phyloP scores from a whole-genome alignment of 257 asterid species.

The Penstemon davidsonii region DNA sequence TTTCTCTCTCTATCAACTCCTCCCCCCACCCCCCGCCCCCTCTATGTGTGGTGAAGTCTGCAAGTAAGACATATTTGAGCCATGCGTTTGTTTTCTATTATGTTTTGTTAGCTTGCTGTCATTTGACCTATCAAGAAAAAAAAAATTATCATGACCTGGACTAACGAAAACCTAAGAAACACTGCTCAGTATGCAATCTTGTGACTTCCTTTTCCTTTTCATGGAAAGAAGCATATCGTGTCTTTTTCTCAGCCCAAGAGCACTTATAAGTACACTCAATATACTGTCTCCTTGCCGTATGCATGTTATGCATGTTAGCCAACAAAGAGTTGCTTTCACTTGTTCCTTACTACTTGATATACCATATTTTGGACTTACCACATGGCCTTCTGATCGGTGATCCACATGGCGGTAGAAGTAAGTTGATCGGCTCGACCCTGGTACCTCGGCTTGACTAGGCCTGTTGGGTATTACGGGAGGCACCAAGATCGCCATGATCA shows the following conservation, averaged over 20 bases:
- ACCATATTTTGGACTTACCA: too few relatives aligned
- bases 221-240: background rate
- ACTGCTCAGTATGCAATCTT: slow-evolving; percentile 6
- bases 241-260: background rate
- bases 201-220: background rate
- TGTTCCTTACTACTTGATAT: too few relatives aligned
- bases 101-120: background rate
- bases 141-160: background rate
- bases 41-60: background rate
- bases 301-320: background rate
- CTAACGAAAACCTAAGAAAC: background rate
- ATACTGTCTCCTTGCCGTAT: too few relatives aligned
- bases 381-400: too few relatives aligned
- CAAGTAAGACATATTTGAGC: background rate
- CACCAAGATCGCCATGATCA: too few relatives aligned
- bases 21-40: background rate
- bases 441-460: too few relatives aligned
- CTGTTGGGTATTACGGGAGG: too few relatives aligned
- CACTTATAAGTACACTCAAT: background rate
- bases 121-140: background rate
- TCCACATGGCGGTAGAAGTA: too few relatives aligned
- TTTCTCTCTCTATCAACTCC: slow-evolving; percentile 30
- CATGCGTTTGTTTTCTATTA: background rate
- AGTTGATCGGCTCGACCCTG: too few relatives aligned
- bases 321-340: background rate